Evolutionary conservation across 371 early-diverging fungal species (phyloP).

Genomic region (Nosema granulosis): DNA sequence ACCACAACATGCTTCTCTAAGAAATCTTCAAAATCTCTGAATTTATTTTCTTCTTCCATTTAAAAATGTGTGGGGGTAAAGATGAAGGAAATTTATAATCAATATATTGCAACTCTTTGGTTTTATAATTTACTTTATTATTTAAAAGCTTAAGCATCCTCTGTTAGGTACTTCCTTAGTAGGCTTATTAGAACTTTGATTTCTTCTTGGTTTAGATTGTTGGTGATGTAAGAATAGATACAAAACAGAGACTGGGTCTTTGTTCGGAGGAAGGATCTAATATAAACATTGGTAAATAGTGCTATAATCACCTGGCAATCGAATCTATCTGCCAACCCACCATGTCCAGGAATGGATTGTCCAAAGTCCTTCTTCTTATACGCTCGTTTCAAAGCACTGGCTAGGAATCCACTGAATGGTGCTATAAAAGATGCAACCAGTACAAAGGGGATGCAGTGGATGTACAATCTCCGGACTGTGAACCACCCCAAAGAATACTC

Average conservation of each 20-base stretch:
- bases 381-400: slow-evolving; percentile 86
- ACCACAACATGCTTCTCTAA: slow-evolving; percentile 63
- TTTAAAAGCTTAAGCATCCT: too few species aligned
- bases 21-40: slow-evolving; percentile 59
- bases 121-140: too few species aligned
- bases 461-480: slow-evolving; percentile 67
- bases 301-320: slow-evolving; percentile 95
- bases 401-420: slow-evolving; percentile 98
- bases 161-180: background rate
- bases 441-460: slow-evolving; percentile 80
- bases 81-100: background rate
- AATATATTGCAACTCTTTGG: too few species aligned
- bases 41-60: slow-evolving; percentile 10
- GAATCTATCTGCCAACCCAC: slow-evolving; percentile 94
- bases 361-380: slow-evolving; percentile 97
- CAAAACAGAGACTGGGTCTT: slow-evolving; percentile 9
- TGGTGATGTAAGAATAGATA: slow-evolving; percentile 4
- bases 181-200: slow-evolving; percentile 20
- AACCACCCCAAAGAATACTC: background rate
- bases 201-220: slow-evolving; percentile 25
- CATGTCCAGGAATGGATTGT: slow-evolving; percentile 79
- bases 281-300: slow-evolving; percentile 80
- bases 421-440: slow-evolving; percentile 89
- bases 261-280: slow-evolving; percentile 27
- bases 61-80: background rate